These are phyloP conservation scores for Haplosporangium gracile DNA, from an alignment of 192 early-diverging fungal species.

Conservation along the genomic window DNA sequence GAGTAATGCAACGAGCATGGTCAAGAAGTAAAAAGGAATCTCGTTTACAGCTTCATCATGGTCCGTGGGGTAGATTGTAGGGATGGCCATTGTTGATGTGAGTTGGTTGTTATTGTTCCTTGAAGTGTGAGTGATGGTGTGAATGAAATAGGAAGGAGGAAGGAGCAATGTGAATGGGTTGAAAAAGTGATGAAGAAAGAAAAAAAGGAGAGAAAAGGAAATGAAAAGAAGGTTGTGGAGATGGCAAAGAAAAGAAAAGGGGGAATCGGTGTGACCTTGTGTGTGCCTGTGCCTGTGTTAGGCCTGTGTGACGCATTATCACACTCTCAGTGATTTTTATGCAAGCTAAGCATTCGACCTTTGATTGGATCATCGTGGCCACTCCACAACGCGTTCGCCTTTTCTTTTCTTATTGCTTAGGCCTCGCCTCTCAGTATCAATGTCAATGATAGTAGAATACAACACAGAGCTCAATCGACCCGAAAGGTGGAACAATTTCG, in stretches of 20 bases:
- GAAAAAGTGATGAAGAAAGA: conserved; percentile 8
- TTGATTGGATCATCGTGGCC: too few relatives aligned
- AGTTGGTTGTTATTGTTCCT: not conserved
- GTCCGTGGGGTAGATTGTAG: conserved; percentile 29
- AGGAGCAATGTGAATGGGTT: not conserved
- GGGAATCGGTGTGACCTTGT: too few relatives aligned
- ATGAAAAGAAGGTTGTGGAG: not conserved
- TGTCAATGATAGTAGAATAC: too few relatives aligned
- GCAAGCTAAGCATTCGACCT: too few relatives aligned
- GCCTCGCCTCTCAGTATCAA: too few relatives aligned
- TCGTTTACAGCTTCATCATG: conserved; percentile 35
- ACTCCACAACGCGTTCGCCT: too few relatives aligned
- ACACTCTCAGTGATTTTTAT: too few relatives aligned
- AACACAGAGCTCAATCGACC: too few relatives aligned
- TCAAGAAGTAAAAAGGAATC: not conserved
- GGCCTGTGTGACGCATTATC: too few relatives aligned
- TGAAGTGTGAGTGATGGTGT: not conserved
- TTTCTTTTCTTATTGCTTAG: too few relatives aligned
- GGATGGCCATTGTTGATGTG: conserved; percentile 23
- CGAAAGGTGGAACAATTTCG: too few relatives aligned
- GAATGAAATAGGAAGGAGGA: not conserved
- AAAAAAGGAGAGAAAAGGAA: not conserved
- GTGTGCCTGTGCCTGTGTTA: too few relatives aligned
- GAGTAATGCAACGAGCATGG: not conserved
- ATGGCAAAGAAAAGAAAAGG: not conserved